Evolutionary conservation across 257 asterid genomes (phyloP).

Genomic region (Vinca minor): DNA sequence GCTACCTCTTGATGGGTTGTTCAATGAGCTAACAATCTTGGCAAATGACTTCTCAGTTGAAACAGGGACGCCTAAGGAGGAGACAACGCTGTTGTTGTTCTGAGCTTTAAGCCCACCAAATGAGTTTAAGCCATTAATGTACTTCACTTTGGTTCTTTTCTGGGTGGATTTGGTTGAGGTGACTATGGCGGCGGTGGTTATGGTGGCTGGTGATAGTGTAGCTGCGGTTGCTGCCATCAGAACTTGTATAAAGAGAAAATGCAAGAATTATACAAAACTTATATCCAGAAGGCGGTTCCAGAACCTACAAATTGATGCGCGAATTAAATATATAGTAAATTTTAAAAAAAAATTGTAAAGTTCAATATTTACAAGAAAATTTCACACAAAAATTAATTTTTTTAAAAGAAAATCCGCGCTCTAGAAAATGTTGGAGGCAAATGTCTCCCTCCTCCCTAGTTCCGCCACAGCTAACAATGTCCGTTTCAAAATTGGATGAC

Average conservation of each 20-base stretch:
- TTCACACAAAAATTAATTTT: too few species aligned
- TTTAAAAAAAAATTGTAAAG: too few species aligned
- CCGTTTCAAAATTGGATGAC: too few species aligned
- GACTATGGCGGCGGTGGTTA: conserved; percentile 31
- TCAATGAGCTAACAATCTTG: conserved; percentile 49
- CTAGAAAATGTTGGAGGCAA: too few species aligned
- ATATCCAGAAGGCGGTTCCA: too few species aligned
- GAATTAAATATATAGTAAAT: too few species aligned
- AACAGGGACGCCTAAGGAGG: conserved; percentile 55
- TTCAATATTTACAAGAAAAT: too few species aligned
- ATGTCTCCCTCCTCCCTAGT: too few species aligned
- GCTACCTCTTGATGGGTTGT: conserved; percentile 32
- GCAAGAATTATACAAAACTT: conserved; percentile 8
- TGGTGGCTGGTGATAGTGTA: conserved; percentile 32
- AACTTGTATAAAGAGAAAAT: conserved; percentile 25
- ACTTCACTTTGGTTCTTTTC: conserved; percentile 39
- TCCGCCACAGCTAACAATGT: too few species aligned
- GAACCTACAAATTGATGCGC: too few species aligned
- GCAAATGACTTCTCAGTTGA: conserved; percentile 63
- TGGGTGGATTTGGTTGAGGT: conserved; percentile 26
- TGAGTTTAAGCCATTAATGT: conserved; percentile 58
- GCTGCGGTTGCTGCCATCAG: conserved; percentile 45
- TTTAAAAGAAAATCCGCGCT: too few species aligned
- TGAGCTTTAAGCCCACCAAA: conserved; percentile 85
- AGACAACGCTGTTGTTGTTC: conserved; percentile 41